Evolutionary conservation across 139 green algal species (phyloP).

Genomic region (Micractinium sp.): DNA sequence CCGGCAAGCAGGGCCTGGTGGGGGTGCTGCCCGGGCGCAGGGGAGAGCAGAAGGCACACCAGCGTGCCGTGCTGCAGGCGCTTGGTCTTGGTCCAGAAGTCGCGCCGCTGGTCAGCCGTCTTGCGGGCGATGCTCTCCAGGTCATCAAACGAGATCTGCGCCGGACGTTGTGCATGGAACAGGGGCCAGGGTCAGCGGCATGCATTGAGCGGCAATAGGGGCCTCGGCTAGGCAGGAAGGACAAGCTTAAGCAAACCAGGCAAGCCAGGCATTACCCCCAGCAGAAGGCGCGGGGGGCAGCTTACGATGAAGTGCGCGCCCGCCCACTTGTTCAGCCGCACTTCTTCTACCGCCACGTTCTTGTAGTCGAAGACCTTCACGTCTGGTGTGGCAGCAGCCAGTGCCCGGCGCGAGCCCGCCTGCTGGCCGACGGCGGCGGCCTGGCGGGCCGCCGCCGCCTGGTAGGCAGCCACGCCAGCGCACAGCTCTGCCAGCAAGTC

Average conservation of each 20-base stretch:
- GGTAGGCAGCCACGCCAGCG: background rate
- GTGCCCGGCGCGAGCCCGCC: background rate
- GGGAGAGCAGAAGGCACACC: constrained; percentile 31
- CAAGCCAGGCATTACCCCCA: too few relatives aligned
- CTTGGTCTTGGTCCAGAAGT: constrained; percentile 55
- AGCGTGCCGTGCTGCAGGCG: constrained; percentile 62
- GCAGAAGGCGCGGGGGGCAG: background rate
- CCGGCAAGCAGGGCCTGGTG: background rate
- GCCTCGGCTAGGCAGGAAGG: too few relatives aligned
- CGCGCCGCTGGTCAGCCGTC: background rate
- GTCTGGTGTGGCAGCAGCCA: background rate
- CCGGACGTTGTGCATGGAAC: too few relatives aligned
- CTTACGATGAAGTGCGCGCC: background rate
- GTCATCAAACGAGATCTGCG: constrained; percentile 49
- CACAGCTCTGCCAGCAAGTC: background rate
- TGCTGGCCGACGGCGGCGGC: background rate
- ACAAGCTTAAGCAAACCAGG: too few relatives aligned
- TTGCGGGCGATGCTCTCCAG: background rate
- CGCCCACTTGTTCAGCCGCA: background rate
- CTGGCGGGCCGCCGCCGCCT: background rate
- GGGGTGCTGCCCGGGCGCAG: background rate
- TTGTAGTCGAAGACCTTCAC: background rate
- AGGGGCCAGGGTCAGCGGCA: too few relatives aligned
- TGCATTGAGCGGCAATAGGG: too few relatives aligned
- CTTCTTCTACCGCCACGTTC: background rate